These are phyloP conservation scores for Dipodascus geniculatus DNA, from an alignment of 805 yeast genomes.

Conservation along the genomic window DNA sequence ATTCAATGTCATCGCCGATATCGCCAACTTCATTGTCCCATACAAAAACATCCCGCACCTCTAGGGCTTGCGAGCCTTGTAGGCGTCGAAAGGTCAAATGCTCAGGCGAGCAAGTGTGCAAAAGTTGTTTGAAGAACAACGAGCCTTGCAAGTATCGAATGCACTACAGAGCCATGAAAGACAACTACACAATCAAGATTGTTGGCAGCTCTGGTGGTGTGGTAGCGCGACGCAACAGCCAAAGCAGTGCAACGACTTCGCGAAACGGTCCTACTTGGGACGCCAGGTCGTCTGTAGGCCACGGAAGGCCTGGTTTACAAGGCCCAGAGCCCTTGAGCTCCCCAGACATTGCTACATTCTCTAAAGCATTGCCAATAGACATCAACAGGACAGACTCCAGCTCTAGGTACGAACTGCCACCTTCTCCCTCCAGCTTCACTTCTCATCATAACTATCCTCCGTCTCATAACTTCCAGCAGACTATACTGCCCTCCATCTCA, in stretches of 20 bases:
- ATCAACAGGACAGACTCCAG: not conserved
- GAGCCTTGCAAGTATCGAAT: slow-evolving; percentile 6
- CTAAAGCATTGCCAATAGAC: not conserved
- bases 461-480: no score
- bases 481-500: not conserved
- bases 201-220: not conserved
- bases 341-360: not conserved
- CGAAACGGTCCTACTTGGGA: no score
- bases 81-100: slow-evolving; percentile 12
- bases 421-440: not conserved
- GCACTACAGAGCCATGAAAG: not conserved
- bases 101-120: slow-evolving; percentile 10
- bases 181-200: not conserved
- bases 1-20: not conserved
- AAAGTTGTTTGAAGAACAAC: slow-evolving; percentile 9
- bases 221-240: not conserved
- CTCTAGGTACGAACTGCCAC: not conserved
- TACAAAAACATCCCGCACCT: slow-evolving; percentile 5
- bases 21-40: not conserved
- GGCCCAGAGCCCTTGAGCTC: no score
- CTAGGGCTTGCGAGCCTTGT: slow-evolving; percentile 11
- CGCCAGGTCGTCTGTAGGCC: no score
- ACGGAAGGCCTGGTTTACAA: no score
- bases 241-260: not conserved
- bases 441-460: not conserved